Percentiles rank a stretch among this genome's conserved stretches.
Evolutionary conservation across 2,329 filamentous ascomycete species (phyloP).

Genomic region (Fusarium nelsonii): DNA sequence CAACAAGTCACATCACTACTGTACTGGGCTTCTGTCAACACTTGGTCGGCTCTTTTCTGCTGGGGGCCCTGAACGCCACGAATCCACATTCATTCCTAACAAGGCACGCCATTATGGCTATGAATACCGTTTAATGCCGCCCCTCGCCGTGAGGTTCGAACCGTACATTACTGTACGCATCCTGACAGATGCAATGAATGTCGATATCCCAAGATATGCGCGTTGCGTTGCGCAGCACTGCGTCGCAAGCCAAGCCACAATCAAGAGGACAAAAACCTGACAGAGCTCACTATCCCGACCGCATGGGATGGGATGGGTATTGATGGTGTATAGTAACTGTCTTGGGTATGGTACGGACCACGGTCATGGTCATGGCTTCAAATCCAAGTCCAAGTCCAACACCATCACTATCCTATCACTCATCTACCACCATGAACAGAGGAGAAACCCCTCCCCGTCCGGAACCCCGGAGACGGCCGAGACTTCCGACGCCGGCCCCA

Average conservation of each 20-base stretch:
- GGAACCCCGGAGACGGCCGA: constrained; percentile 44
- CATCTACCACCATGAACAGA: neutral
- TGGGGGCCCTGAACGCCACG: constrained; percentile 24
- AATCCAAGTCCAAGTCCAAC: neutral
- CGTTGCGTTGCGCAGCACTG: neutral
- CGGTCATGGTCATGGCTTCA: constrained; percentile 8
- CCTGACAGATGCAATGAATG: neutral
- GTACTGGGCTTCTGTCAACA: neutral
- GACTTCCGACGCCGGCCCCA: constrained; percentile 40
- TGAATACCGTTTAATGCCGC: neutral
- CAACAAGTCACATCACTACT: neutral
- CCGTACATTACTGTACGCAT: neutral
- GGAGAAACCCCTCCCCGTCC: constrained; percentile 15
- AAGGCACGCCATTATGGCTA: constrained; percentile 24
- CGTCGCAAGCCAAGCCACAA: constrained; percentile 11
- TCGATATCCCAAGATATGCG: neutral
- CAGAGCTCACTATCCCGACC: constrained; percentile 1
- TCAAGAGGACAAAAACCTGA: constrained; percentile 5
- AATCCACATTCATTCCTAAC: constrained; percentile 30
- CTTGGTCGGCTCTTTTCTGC: neutral
- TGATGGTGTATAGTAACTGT: neutral
- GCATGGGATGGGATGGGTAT: neutral
- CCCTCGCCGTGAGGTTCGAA: constrained; percentile 3
- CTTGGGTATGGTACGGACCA: neutral
- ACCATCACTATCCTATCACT: neutral